Evolutionary conservation across 805 yeast genomes (phyloP), one percentile per base, ranked within the genome.

Genomic region (Candida dendrica): DNA sequence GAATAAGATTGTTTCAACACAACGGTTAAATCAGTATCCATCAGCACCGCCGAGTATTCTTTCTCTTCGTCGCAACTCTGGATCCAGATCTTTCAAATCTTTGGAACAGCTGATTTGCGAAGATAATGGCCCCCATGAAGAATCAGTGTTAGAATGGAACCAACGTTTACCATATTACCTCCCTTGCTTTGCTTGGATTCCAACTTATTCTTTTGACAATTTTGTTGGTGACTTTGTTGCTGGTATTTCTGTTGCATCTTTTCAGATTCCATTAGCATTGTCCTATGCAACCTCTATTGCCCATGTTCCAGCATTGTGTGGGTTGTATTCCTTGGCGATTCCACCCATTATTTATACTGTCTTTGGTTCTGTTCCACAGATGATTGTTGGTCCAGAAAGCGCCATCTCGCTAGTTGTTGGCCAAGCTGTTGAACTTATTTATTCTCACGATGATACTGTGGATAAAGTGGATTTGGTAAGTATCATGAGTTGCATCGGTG

Each of bases 301-400:
- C 2, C 87, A 81, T 52, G 81, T 87, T 11, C 91, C 93, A 10
- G 86, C 95, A 0, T 60, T 83, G 3, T 77, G 84, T 48, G 96
- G 96, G 0, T 66, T 90, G 8, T 75, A 81, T 48, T 86, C 89
- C 0, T 70, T 88, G 38, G 80, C 86, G 1, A 68, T 84, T 3
- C 87, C 93, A 0, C 95, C 96, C 0, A 63, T 83, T n/a, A 64
- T 85, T 7, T 89, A 89, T 57, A 72, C 87, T 6, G 46, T 88
- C 3, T 69, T 88, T 45, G 96, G 96, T 0, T 76, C 93, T 0
- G 95, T 88, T 1, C 96, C 96, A 0, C 82, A 81, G 45, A 77
- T 89, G 83, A 79, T 88, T 33, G 95, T 89, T 16, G 96, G 96
- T 0, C 96, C 96, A 1, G 95, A 89, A 59, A 90, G 91, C 16